Evolutionary conservation across 805 yeast species (phyloP).

Genomic region (Candida cerambycidarum): DNA sequence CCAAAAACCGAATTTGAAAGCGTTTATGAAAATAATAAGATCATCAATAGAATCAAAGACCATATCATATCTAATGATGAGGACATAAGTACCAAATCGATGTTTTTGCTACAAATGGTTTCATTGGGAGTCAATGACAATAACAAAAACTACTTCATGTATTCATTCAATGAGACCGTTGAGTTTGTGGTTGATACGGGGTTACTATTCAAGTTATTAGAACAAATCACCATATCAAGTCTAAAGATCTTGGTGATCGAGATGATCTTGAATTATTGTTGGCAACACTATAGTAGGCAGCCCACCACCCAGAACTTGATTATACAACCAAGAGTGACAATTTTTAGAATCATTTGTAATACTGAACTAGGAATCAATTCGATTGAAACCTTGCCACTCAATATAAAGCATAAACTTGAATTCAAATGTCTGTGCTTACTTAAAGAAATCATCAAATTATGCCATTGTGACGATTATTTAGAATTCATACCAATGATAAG

Average conservation of each 20-base stretch:
- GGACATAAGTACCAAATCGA: slow-evolving; percentile 11
- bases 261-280: slow-evolving; percentile 43
- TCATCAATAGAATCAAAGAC: slow-evolving; percentile 9
- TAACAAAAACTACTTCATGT: slow-evolving; percentile 25
- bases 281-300: slow-evolving; percentile 18
- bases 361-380: slow-evolving; percentile 27
- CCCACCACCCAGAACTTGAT: slow-evolving; percentile 14
- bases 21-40: slow-evolving; percentile 10
- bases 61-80: slow-evolving; percentile 8
- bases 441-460: slow-evolving; percentile 16
- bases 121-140: slow-evolving; percentile 31
- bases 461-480: slow-evolving; percentile 29
- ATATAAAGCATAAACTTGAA: slow-evolving; percentile 11
- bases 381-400: neutral
- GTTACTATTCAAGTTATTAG: slow-evolving; percentile 27
- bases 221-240: slow-evolving; percentile 16
- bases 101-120: slow-evolving; percentile 14
- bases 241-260: slow-evolving; percentile 37
- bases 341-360: slow-evolving; percentile 36
- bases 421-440: slow-evolving; percentile 15
- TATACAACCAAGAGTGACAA: slow-evolving; percentile 26
- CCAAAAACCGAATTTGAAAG: slow-evolving; percentile 10
- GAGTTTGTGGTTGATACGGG: slow-evolving; percentile 43
- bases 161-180: slow-evolving; percentile 37
- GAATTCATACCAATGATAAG: slow-evolving; percentile 34